Conservation (phyloP, 140 eudicot species). For the Bidens hawaiensis region DNA sequence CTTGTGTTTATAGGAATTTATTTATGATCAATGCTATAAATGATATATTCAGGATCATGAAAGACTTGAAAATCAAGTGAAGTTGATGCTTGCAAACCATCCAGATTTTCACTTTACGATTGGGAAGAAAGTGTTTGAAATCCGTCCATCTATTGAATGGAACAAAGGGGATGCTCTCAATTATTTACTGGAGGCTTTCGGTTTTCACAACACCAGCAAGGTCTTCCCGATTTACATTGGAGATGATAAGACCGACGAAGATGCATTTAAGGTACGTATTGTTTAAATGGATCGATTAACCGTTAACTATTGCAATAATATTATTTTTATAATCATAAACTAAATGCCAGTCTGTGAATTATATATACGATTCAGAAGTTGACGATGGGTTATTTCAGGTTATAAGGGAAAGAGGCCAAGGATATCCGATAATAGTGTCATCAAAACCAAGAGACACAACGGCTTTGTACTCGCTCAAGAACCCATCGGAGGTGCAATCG, state of each 20-base stretch:
- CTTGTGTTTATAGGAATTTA: neutral
- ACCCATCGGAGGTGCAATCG: slow-evolving; percentile 61
- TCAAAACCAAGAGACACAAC: slow-evolving; percentile 56
- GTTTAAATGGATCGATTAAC: neutral
- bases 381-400: slow-evolving; percentile 39
- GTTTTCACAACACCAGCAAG: slow-evolving; percentile 40
- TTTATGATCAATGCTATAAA: neutral
- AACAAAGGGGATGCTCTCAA: slow-evolving; percentile 86
- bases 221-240: slow-evolving; percentile 80
- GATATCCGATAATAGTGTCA: slow-evolving; percentile 66
- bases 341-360: neutral
- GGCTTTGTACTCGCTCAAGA: slow-evolving; percentile 74
- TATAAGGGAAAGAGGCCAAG: slow-evolving; percentile 46
- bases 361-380: neutral
- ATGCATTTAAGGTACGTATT: slow-evolving; percentile 77
- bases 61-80: slow-evolving; percentile 44
- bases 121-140: slow-evolving; percentile 76
- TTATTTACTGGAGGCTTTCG: slow-evolving; percentile 66
- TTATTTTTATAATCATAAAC: too few relatives aligned
- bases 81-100: slow-evolving; percentile 34
- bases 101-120: slow-evolving; percentile 52
- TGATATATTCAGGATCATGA: slow-evolving; percentile 43
- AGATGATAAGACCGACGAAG: slow-evolving; percentile 90
- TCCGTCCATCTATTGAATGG: slow-evolving; percentile 82
- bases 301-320: too few relatives aligned